Base-by-base conservation (phyloP, 768 basidiomycete genomes). In the Termitomyces titanicus region DNA sequence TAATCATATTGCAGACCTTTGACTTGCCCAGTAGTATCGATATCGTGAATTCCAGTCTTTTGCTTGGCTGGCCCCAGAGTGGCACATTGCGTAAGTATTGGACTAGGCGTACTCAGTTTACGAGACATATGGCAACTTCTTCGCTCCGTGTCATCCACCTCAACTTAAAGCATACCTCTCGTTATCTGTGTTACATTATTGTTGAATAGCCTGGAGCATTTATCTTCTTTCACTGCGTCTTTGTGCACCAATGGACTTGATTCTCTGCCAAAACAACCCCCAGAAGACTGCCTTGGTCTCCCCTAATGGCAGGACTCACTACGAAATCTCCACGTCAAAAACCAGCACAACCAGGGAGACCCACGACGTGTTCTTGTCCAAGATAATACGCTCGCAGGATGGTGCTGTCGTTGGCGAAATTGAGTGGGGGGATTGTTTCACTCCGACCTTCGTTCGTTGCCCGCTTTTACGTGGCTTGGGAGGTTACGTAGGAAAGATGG, bases 181-280 rank as follows among this genome's bases (percentile, higher is more conserved):
- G 11, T n/a, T 48, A 25, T 37, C 34, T 48, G 34, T 35, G 31
- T 25, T 25, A 11, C 11, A 37, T 45, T 6, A 25, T 35, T 27
- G 24, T 53, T 47, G 25, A 45, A 45, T 39, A 52, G 52, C 53
- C 53, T 56, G 52, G 55, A 53, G 59, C 52, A 55, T 20, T 51
- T 48, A 27, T 34, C 22, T 25, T 39, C 27, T 29, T 54, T 53
- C 7, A 13, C n/a, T 49, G 15, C 40, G 33, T 45, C 22, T 40
- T 27, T 18, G 40, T 13, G 20, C 29, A 13, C 10, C 44, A 13
- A 82, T 83, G 81, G 77, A 81, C 52, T 69, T 83, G 15, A 82
- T 79, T 63, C 74, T 84, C 47, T 65, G 77, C 17, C 78, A 76
- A 27, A 78, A 81, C 64, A 74, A 81, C 57, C 79, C 79, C 8